Percentiles rank a stretch among this genome's conserved stretches.
These are phyloP conservation scores for Lachancea sp. DNA, from an alignment of 805 yeast species.

Conservation along the genomic window DNA sequence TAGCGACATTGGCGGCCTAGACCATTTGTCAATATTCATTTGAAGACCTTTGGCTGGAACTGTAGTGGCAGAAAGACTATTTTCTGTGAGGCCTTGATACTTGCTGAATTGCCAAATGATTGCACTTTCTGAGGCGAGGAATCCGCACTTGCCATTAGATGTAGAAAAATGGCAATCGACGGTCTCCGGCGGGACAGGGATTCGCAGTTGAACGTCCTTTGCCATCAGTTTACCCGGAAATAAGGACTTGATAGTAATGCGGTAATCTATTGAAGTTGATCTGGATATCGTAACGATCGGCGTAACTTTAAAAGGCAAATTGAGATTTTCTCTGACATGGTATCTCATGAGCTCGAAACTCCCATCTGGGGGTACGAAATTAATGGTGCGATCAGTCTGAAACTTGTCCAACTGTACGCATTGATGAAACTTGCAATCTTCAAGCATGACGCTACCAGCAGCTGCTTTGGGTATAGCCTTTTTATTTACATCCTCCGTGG, in stretches of 20 bases:
- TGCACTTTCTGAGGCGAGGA: slow-evolving; percentile 55
- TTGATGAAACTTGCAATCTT: slow-evolving; percentile 81
- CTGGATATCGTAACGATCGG: slow-evolving; percentile 44
- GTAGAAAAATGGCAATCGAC: slow-evolving; percentile 41
- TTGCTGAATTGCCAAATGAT: slow-evolving; percentile 68
- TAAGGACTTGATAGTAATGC: slow-evolving; percentile 55
- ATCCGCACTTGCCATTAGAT: slow-evolving; percentile 63
- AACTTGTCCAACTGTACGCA: slow-evolving; percentile 71
- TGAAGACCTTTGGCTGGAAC: slow-evolving; percentile 30
- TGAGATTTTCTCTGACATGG: slow-evolving; percentile 50
- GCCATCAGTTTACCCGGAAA: slow-evolving; percentile 56
- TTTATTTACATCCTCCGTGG: slow-evolving; percentile 27
- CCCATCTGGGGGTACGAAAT: slow-evolving; percentile 84
- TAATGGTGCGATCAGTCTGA: slow-evolving; percentile 57
- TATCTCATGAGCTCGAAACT: slow-evolving; percentile 78
- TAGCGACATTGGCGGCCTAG: slow-evolving; percentile 69
- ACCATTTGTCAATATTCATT: slow-evolving; percentile 41
- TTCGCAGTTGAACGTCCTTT: slow-evolving; percentile 51
- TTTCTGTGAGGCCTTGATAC: slow-evolving; percentile 60
- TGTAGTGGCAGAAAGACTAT: slow-evolving; percentile 51
- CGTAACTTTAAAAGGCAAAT: slow-evolving; percentile 62
- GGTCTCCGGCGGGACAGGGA: slow-evolving; percentile 65
- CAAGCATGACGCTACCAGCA: slow-evolving; percentile 49
- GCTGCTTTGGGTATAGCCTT: slow-evolving; percentile 37
- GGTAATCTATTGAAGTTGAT: slow-evolving; percentile 47